Percentiles rank a stretch among this genome's conserved stretches.
Evolutionary conservation across 2,329 filamentous ascomycete genomes (phyloP).

Genomic region (Trematosphaeria pertusa): DNA sequence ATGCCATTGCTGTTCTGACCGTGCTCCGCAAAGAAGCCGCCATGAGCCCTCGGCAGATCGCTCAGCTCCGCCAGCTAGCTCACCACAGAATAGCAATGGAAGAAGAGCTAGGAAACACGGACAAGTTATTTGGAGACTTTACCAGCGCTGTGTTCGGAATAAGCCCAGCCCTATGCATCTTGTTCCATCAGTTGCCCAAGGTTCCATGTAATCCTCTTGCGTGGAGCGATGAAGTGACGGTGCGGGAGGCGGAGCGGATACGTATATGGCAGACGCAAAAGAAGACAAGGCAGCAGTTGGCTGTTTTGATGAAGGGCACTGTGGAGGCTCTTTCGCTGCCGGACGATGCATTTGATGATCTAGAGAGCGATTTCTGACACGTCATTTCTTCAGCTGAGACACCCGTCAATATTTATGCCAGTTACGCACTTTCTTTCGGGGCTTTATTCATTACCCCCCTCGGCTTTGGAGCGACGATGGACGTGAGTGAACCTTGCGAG

Average conservation of each 20-base stretch:
- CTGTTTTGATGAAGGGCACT: constrained; percentile 22
- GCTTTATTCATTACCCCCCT: too few relatives aligned
- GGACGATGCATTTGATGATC: constrained; percentile 36
- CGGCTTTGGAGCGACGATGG: too few relatives aligned
- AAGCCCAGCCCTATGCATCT: neutral
- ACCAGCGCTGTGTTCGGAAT: constrained; percentile 19
- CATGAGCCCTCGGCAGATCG: constrained; percentile 19
- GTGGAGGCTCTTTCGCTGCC: constrained; percentile 28
- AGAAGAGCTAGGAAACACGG: constrained; percentile 12
- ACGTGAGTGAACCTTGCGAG: too few relatives aligned
- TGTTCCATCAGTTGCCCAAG: neutral
- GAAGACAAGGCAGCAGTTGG: constrained; percentile 24
- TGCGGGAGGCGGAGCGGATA: constrained; percentile 22
- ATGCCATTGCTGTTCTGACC: constrained; percentile 24
- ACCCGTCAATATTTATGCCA: too few relatives aligned
- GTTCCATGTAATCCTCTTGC: constrained; percentile 26
- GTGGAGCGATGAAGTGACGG: constrained; percentile 30
- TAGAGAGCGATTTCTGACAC: constrained; percentile 18
- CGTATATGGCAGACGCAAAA: constrained; percentile 31
- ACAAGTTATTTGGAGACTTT: constrained; percentile 17
- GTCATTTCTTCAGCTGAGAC: too few relatives aligned
- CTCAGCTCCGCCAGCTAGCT: constrained; percentile 25
- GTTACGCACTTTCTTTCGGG: too few relatives aligned
- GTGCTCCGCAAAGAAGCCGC: constrained; percentile 34
- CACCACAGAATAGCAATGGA: constrained; percentile 28